Evolutionary conservation across 2,329 filamentous ascomycete species (phyloP).

Genomic region (Penicillium sp.): DNA sequence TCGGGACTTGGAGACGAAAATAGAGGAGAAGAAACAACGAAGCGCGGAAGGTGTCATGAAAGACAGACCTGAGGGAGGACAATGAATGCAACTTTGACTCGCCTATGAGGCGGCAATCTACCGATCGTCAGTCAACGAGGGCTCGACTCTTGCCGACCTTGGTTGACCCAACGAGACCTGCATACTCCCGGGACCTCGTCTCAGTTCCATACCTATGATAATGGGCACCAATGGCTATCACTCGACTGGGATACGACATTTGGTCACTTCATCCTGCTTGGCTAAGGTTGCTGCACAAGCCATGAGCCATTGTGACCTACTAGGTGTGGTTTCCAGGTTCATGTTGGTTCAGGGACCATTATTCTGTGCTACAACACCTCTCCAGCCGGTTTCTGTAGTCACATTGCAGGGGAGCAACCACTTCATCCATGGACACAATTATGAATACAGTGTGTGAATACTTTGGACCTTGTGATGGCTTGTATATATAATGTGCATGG

Average conservation of each 20-base stretch:
- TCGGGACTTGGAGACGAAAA: slow-evolving; percentile 44
- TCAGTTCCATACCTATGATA: background rate
- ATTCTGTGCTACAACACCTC: background rate
- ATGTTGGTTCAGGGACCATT: background rate
- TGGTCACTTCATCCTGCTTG: background rate
- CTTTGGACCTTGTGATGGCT: background rate
- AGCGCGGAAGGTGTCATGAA: slow-evolving; percentile 28
- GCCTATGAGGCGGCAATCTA: background rate
- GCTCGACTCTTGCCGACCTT: background rate
- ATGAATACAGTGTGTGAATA: background rate
- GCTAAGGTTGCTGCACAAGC: background rate
- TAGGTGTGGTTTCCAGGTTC: background rate
- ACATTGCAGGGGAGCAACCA: background rate
- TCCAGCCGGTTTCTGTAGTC: background rate
- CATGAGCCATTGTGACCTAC: background rate
- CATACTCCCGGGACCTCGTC: background rate
- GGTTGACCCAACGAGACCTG: background rate
- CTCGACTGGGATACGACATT: background rate
- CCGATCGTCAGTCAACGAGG: background rate
- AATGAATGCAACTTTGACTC: slow-evolving; percentile 1
- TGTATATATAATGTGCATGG: background rate
- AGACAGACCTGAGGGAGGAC: slow-evolving; percentile 20
- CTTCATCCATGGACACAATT: background rate
- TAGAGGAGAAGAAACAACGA: slow-evolving; percentile 39
- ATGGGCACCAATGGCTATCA: background rate